A percentile compares a stretch with the other conserved stretches of the same genome.
phyloP scores from a whole-genome alignment of 148 eudicot species.

The Rhododendron griersonianum region DNA sequence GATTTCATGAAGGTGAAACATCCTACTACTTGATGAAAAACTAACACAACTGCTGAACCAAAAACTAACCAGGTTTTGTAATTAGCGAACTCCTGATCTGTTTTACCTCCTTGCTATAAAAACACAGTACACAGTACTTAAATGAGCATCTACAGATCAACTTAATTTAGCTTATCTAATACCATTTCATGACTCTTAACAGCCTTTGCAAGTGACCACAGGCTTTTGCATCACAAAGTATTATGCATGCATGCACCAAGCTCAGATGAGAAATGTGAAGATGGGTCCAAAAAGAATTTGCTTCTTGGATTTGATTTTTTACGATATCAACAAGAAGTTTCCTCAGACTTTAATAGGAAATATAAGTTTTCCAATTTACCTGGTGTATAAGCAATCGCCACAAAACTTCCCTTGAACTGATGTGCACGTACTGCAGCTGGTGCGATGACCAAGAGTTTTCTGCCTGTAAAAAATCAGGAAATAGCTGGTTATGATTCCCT shows the following conservation, averaged over 20 bases:
- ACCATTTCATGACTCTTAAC: not conserved
- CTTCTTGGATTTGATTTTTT: not conserved
- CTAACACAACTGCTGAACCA: not conserved
- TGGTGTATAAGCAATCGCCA: conserved; percentile 80
- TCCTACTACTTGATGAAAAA: not conserved
- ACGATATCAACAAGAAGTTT: not conserved
- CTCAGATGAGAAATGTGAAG: not conserved
- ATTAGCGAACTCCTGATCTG: not conserved
- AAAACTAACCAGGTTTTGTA: not conserved
- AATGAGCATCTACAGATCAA: not conserved
- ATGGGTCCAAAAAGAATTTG: no score
- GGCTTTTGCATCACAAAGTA: not conserved
- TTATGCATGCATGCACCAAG: not conserved
- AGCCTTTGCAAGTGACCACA: not conserved
- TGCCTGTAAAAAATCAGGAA: conserved; percentile 45
- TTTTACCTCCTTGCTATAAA: not conserved
- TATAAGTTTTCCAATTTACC: conserved; percentile 24
- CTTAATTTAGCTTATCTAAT: not conserved
- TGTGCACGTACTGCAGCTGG: conserved; percentile 54
- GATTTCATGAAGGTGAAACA: not conserved
- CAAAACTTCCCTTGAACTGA: conserved; percentile 49
- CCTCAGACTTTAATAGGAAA: not conserved
- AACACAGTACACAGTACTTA: not conserved
- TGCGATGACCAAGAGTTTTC: conserved; percentile 56
- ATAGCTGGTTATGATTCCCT: not conserved